Evolutionary conservation across 495 filamentous ascomycete species (phyloP).

Genomic region (Trichoderma asperelloides): DNA sequence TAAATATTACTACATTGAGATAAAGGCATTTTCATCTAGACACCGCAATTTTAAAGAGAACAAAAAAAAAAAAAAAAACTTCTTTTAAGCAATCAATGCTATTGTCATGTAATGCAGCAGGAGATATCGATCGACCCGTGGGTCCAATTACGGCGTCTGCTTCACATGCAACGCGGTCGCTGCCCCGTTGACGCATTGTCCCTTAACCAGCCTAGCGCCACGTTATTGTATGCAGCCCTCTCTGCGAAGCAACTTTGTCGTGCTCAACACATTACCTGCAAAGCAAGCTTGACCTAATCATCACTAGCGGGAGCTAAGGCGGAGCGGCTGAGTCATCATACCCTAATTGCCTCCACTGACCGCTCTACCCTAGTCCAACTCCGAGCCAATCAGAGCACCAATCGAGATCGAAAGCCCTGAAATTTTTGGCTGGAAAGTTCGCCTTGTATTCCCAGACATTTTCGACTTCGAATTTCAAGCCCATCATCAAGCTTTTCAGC

Average conservation of each 20-base stretch:
- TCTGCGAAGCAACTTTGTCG: no score
- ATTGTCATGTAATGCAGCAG: no score
- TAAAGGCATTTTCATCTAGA: no score
- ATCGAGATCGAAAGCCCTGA: neutral
- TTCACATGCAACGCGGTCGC: no score
- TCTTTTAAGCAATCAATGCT: no score
- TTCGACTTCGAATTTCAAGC: neutral
- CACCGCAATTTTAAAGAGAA: no score
- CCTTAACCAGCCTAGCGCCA: no score
- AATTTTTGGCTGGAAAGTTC: neutral
- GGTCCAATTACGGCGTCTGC: neutral
- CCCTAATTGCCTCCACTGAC: neutral
- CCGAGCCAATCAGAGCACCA: neutral
- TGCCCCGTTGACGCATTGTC: no score
- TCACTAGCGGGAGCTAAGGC: neutral
- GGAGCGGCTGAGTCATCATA: neutral
- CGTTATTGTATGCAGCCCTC: no score
- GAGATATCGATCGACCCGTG: neutral
- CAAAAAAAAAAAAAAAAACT: no score
- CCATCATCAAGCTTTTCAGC: slow-evolving; percentile 5
- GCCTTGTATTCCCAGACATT: neutral
- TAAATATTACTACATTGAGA: no score
- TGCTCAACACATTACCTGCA: neutral
- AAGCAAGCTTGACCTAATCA: neutral
- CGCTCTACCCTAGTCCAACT: neutral